These are phyloP conservation scores for Tilletia indica DNA, from an alignment of 1,284 basidiomycete species.

Conservation along the genomic window DNA sequence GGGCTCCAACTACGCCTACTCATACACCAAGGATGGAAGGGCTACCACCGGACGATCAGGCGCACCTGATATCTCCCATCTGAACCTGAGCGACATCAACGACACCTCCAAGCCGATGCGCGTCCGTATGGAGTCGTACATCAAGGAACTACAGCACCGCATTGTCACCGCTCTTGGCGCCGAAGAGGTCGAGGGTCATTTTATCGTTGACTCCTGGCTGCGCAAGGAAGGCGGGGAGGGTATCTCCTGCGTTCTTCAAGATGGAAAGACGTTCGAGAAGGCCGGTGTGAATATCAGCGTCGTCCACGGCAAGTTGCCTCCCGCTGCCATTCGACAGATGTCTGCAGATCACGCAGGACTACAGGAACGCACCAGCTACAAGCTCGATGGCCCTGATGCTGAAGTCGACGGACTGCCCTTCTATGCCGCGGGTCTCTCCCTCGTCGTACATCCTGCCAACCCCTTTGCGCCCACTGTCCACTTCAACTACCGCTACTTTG, in stretches of 20 bases:
- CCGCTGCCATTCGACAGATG: constrained; percentile 89
- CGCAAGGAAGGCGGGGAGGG: constrained; percentile 81
- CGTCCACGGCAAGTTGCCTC: constrained; percentile 83
- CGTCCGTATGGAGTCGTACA: constrained; percentile 74
- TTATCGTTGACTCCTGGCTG: constrained; percentile 84
- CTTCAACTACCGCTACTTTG: constrained; percentile 97
- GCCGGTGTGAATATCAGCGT: constrained; percentile 94
- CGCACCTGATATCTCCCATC: constrained; percentile 43
- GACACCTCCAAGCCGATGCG: constrained; percentile 59
- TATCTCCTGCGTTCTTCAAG: constrained; percentile 80
- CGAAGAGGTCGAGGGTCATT: constrained; percentile 68
- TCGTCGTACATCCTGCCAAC: constrained; percentile 90
- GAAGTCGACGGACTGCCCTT: constrained; percentile 72
- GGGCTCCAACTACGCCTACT: constrained; percentile 13
- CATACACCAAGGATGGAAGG: neutral
- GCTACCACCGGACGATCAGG: neutral
- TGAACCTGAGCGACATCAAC: constrained; percentile 37
- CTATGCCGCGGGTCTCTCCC: constrained; percentile 85
- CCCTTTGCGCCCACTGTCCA: constrained; percentile 77
- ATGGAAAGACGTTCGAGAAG: constrained; percentile 80
- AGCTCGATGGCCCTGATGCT: constrained; percentile 64
- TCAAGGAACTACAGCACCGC: constrained; percentile 74
- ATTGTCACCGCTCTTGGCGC: constrained; percentile 78
- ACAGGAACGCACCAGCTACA: constrained; percentile 46
- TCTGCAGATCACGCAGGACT: constrained; percentile 76